Evolutionary conservation across 129 eudicot species (phyloP), one percentile per base, ranked within the genome.

Genomic region (Artemisia argyi): DNA sequence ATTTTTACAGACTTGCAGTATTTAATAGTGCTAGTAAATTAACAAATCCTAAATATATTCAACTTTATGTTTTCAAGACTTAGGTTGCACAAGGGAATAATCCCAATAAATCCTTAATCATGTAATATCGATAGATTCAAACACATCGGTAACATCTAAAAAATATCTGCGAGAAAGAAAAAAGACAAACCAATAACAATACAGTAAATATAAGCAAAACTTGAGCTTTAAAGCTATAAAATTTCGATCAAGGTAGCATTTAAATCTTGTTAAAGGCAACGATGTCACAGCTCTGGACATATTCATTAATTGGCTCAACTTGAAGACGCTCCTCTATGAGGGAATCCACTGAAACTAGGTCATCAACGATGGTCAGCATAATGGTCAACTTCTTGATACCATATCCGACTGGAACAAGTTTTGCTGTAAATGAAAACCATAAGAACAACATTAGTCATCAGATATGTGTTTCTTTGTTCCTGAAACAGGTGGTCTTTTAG

Each of bases 231-330:
- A 32, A 72, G 66, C 48, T 12, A 32, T 24, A 15, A 28, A 66
- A 66, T 22, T 12, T 28, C 19, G 54, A 12, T 54, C 11, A 22
- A 14, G 62, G 44, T 16, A 22, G 12, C 64, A 77, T 81, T 92
- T 75, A 92, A 50, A 95, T 95, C 80, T 95, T 95, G 97, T 95
- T 95, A 81, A 95, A 95, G 55, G 99, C 99, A 68, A 86, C 96
- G 65, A 95, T 95, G 75, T 95, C 97, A 73, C 99, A 95, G 59
- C 99, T 95, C 85, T 95, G 99, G 49, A 95, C 92, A 13, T 86
- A 85, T 39, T 95, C 99, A 44, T 81, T 95, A 72, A 82, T 73
- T 12, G 97, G 97, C 84, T 95, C 97, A 16, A 47, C 96, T 0
- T 93, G 86, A 73, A 95, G 99, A 47, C 50, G 83, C 51, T 95